Evolutionary conservation across 768 basidiomycete genomes (phyloP), one percentile per base, ranked within the genome.

Genomic region (Leccinum obscurum): DNA sequence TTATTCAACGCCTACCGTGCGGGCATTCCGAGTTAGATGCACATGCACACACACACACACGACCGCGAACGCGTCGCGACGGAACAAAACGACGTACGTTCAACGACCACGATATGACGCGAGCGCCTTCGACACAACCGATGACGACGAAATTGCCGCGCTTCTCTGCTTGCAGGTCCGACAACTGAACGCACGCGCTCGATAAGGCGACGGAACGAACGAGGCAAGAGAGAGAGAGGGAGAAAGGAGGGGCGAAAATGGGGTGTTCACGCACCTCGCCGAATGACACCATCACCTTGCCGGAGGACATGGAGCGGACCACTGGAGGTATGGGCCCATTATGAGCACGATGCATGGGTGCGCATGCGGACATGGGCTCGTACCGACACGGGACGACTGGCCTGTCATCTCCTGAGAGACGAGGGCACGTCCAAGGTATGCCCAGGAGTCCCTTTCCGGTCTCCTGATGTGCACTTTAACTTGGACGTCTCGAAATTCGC

Each of bases 61-160:
- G 44, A 46, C 11, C 48, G 46, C 49, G 41, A 52, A 62, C 44
- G 34, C 52, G 56, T 55, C 28, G 50, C 49, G 44, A 46, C 44
- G 44, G 44, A 20, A 20, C n/a, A 54, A 48, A 49, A 41, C 52
- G 58, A 49, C 86, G 58, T 66, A 91, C 91, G 68, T 93, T 92
- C 60, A 93, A 71, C 32, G 92, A 93, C 90, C 91, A 93, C 14
- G 92, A 93, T 34, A 93, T 78, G 44, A 93, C 91, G 46, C 82
- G 84, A 44, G 79, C 70, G 22, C 85, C 86, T 60, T 93, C 89
- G 22, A 93, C 85, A 57, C 88, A 89, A 48, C 89, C 87, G 56
- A 93, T 83, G 28, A 93, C 90, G 22, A 93, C 87, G 68, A 93
- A 93, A 71, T 92, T 93, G 55, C 92, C 92, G 63, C 92, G 83